Conservation (phyloP, 2,329 filamentous ascomycete species). For the Golovinomyces cichoracearum region DNA sequence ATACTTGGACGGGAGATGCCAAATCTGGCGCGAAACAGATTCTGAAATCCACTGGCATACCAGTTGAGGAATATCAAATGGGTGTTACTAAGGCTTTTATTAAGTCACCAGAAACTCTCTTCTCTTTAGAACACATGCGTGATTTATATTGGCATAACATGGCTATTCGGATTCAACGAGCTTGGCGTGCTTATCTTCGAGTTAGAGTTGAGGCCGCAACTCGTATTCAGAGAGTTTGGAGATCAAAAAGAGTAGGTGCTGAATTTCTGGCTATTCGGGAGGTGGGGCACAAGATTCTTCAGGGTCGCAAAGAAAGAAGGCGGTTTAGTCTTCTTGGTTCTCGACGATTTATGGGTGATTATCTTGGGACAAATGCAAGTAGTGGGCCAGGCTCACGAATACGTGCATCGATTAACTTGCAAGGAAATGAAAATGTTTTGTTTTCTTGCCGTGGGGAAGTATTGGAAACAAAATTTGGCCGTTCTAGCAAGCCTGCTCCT, state of each 20-base stretch:
- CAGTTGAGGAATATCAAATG: conserved; percentile 86
- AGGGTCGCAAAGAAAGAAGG: conserved; percentile 68
- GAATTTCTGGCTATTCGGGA: conserved; percentile 76
- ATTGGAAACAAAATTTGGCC: conserved; percentile 79
- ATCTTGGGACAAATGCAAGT: conserved; percentile 61
- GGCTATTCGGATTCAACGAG: conserved; percentile 88
- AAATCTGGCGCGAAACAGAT: conserved; percentile 78
- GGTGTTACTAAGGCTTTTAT: conserved; percentile 94
- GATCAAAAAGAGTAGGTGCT: conserved; percentile 70
- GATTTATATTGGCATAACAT: conserved; percentile 99
- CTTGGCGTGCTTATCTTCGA: conserved; percentile 86
- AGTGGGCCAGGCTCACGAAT: conserved; percentile 61
- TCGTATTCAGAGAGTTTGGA: conserved; percentile 84
- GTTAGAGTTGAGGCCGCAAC: conserved; percentile 83
- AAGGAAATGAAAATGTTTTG: conserved; percentile 44
- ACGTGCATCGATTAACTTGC: conserved; percentile 45
- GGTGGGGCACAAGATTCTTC: conserved; percentile 57
- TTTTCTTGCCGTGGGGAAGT: conserved; percentile 86
- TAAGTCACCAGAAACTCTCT: conserved; percentile 88
- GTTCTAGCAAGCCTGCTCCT: conserved; percentile 79
- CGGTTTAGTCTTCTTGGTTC: conserved; percentile 79
- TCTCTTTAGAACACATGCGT: conserved; percentile 90
- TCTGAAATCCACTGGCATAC: conserved; percentile 86
- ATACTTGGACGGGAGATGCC: conserved; percentile 77
- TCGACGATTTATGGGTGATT: conserved; percentile 80